Percentiles rank a stretch among this genome's conserved stretches.
Conservation (phyloP, 257 asterid genomes). For the Fraxinus quadrangulata region DNA sequence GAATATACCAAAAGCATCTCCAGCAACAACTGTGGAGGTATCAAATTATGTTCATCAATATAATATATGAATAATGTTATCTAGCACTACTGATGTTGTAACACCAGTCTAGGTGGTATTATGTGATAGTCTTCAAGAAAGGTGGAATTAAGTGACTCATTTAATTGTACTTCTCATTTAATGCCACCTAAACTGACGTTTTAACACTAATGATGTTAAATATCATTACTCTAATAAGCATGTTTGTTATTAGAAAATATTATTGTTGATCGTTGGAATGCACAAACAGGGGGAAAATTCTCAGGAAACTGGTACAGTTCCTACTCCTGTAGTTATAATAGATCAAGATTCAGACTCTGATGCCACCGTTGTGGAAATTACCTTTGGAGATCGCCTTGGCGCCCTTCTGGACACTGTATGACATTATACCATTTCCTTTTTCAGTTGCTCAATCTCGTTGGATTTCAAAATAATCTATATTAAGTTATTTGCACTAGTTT, state of each 20-base stretch:
- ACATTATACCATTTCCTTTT: conserved; percentile 1
- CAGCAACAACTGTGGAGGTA: conserved; percentile 82
- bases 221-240: not conserved
- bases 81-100: too few relatives aligned
- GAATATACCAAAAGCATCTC: conserved; percentile 58
- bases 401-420: conserved; percentile 90
- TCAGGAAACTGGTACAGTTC: conserved; percentile 57
- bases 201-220: too few relatives aligned
- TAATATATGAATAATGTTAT: not conserved
- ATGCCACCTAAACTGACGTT: too few relatives aligned
- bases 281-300: conserved; percentile 58
- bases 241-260: not conserved
- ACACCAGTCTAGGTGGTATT: too few relatives aligned
- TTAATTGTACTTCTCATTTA: too few relatives aligned
- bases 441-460: not conserved
- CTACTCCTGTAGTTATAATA: conserved; percentile 73
- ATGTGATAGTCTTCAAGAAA: too few relatives aligned
- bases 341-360: conserved; percentile 93
- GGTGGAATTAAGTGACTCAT: too few relatives aligned
- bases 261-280: not conserved
- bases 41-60: not conserved
- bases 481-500: conserved; percentile 7
- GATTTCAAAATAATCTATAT: not conserved
- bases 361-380: conserved; percentile 87
- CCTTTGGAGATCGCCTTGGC: conserved; percentile 97